These are phyloP conservation scores for Mentha longifolia DNA, from an alignment of 257 asterid genomes.

Conservation along the genomic window DNA sequence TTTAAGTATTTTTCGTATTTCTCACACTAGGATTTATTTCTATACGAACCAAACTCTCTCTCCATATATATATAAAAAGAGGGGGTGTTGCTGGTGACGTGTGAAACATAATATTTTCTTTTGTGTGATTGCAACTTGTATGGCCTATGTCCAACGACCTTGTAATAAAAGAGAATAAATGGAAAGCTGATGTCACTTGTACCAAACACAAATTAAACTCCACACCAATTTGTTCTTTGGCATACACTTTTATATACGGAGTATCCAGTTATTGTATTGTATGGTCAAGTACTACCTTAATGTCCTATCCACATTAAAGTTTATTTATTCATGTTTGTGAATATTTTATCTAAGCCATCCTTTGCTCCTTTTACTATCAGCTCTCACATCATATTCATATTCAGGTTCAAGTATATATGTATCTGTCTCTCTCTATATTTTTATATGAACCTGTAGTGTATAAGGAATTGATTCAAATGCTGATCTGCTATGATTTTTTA, in stretches of 20 bases:
- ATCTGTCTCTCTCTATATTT: not conserved
- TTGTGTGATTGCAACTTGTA: constrained; percentile 40
- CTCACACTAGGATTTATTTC: too few relatives aligned
- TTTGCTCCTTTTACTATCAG: not conserved
- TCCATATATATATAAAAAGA: too few relatives aligned
- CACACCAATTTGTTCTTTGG: constrained; percentile 5
- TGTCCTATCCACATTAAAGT: constrained; percentile 22
- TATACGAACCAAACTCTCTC: too few relatives aligned
- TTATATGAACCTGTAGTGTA: too few relatives aligned
- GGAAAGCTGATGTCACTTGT: constrained; percentile 19
- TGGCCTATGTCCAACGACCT: constrained; percentile 48
- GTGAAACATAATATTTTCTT: constrained; percentile 35
- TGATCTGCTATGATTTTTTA: too few relatives aligned
- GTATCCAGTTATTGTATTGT: not conserved
- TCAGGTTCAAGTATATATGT: not conserved
- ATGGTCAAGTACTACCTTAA: constrained; percentile 32
- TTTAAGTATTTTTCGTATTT: too few relatives aligned
- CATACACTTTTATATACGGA: not conserved
- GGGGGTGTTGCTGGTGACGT: constrained; percentile 25
- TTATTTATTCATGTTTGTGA: constrained; percentile 13
- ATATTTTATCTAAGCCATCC: constrained; percentile 7
- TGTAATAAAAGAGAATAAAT: constrained; percentile 38
- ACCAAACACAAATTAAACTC: constrained; percentile 20
- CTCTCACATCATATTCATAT: constrained; percentile 4
- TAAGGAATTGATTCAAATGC: too few relatives aligned